These are phyloP conservation scores for Arabis alpina DNA, from an alignment of 345 rosid genomes.

Conservation along the genomic window DNA sequence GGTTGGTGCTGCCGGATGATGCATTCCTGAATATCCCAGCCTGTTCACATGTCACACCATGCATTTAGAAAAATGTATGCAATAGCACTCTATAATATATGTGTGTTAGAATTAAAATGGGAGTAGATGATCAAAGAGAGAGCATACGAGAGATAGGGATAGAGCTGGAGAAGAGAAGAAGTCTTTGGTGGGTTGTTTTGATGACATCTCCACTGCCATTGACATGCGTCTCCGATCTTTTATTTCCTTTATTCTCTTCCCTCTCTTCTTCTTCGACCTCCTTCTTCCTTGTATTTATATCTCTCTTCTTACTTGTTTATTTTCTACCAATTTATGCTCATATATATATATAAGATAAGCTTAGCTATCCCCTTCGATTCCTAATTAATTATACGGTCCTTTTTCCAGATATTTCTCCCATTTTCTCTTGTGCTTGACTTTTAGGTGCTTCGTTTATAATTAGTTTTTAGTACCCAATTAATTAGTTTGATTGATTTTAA, in stretches of 20 bases:
- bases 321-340: slow-evolving; percentile 12
- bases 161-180: slow-evolving; percentile 98
- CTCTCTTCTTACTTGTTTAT: neutral
- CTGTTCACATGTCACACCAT: slow-evolving; percentile 40
- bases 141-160: slow-evolving; percentile 83
- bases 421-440: slow-evolving; percentile 32
- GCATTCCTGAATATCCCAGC: slow-evolving; percentile 95
- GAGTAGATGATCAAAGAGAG: neutral
- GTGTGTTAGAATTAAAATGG: neutral
- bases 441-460: slow-evolving; percentile 38
- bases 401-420: slow-evolving; percentile 33
- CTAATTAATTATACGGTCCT: slow-evolving; percentile 31
- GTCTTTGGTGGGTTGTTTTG: slow-evolving; percentile 79
- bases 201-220: slow-evolving; percentile 94
- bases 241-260: slow-evolving; percentile 14
- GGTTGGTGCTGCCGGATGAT: slow-evolving; percentile 52
- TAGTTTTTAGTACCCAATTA: neutral
- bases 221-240: slow-evolving; percentile 42
- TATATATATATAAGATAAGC: neutral
- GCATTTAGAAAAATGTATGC: neutral
- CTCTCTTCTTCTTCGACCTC: slow-evolving; percentile 6
- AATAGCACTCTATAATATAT: neutral
- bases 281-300: slow-evolving; percentile 35
- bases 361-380: slow-evolving; percentile 15
- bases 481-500: slow-evolving; percentile 6